Base-by-base conservation (phyloP, 2,329 filamentous ascomycete species). In the Beauveria brongniartii region DNA sequence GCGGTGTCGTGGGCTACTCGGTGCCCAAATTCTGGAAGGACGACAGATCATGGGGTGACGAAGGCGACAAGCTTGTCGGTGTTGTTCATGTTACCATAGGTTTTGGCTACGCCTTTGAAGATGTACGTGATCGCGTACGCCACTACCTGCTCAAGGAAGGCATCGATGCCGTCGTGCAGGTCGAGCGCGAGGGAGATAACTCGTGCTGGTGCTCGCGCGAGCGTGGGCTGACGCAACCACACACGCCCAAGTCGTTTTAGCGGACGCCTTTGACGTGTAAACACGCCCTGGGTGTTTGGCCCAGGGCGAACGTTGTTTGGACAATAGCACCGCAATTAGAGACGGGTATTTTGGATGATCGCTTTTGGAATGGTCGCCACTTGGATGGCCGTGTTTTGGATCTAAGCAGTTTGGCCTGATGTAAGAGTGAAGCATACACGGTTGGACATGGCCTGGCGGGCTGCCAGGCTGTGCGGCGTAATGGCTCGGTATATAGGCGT, bases 11-110 rank as follows among this genome's bases (percentile, higher is more conserved):
- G 0, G 87, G 89, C 57, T 97, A 97, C 69, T 82, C 89, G 1
- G 90, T 90, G 1, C 92, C 93, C 8, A 89, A 92, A 68, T 97
- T 97, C 70, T 99, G 94, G 94, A 78, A 94, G 16, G 91, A 95
- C 67, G 92, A 96, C 64, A 76, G 82, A 12, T 74, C 73, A 20
- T 73, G 74, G 3, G 74, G 70, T 9, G 75, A 75, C 24, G 69
- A 72, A 3, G 76, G 73, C 2, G 77, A 80, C 61, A 83, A 79
- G 64, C 80, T 97, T 2, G 76, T 92, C 14, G 93, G 93, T 2
- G 88, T 94, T 1, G 92, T 97, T 63, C 93, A 97, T 70, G 83
- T 97, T 44, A 85, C 91, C 63, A 91, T 91, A 1, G 84, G 86
- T 1, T 82, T 84, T 26, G 84, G 82, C 2, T 85, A 88, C 2